Evolutionary conservation across 1,139 yeast species (phyloP).

Genomic region (Candida albicans): DNA sequence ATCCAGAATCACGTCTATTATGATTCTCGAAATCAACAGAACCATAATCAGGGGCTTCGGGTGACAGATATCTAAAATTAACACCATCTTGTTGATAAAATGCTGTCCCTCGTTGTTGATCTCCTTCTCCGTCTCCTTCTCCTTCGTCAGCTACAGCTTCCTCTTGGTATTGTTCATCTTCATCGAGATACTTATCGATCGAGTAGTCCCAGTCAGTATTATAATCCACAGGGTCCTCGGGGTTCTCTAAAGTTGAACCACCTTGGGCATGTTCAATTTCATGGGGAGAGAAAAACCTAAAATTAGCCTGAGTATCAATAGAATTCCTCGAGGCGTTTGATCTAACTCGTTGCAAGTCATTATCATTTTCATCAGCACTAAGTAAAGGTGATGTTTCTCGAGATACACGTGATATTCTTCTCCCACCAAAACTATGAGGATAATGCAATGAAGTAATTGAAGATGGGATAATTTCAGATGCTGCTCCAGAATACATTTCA

Average conservation of each 20-base stretch:
- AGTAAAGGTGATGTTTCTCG: conserved; percentile 43
- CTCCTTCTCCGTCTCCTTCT: not conserved
- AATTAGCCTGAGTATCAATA: conserved; percentile 43
- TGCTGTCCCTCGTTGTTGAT: not conserved
- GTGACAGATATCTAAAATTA: conserved; percentile 10
- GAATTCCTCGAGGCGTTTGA: conserved; percentile 33
- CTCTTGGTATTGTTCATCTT: conserved; percentile 12
- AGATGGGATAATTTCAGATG: conserved; percentile 85
- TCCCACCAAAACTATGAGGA: conserved; percentile 48
- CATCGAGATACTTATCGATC: conserved; percentile 48
- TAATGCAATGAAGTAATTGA: conserved; percentile 89
- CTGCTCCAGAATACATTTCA: conserved; percentile 90
- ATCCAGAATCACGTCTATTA: conserved; percentile 30
- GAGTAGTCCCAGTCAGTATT: conserved; percentile 70
- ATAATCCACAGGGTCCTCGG: conserved; percentile 54
- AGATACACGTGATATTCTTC: conserved; percentile 26
- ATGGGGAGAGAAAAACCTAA: conserved; percentile 78
- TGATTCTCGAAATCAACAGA: conserved; percentile 36
- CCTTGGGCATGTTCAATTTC: conserved; percentile 89
- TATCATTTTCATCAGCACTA: conserved; percentile 19
- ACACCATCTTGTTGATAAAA: conserved; percentile 7
- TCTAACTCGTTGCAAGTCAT: conserved; percentile 28
- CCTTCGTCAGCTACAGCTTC: conserved; percentile 4
- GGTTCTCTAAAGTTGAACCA: conserved; percentile 71
- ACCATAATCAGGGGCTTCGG: conserved; percentile 34